Evolutionary conservation across 1,284 basidiomycete species (phyloP), one percentile per base, ranked within the genome.

Genomic region (Paramarasmius palmivorus): DNA sequence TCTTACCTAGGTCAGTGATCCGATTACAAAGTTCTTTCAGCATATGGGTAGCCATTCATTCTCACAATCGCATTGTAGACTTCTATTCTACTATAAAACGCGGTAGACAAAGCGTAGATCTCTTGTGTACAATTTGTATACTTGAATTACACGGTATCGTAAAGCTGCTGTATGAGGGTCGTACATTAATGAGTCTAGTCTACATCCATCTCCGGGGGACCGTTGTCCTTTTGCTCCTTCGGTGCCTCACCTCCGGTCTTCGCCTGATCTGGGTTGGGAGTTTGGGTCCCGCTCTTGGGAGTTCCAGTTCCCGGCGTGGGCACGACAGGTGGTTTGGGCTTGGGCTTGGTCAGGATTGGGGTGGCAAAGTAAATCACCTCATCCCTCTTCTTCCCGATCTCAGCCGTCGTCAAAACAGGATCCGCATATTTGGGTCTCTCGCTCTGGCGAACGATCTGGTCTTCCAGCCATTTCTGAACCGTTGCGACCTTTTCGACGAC

Each of bases 391-490:
- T 93, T 93, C 71, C 77, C 68, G 61, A 96, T 88, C 69, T 97
- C 93, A 52, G 76, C 84, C 50, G 78, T 82, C 54, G 81, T 92
- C 70, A 96, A 73, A 59, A 93, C 82, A 23, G 93, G 88, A 69
- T 95, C 88, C 58, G 87, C 84, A 66, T 92, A 89, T 84, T 95
- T 95, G 68, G 88, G 75, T 58, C 84, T 79, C 78, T 97, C 95
- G 22, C 81, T 77, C 78, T 97, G 95, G 63, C 88, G 79, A 56
- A 84, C 86, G 57, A 86, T 83, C 78, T 90, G 83, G 77, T 97
- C 93, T 65, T 95, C 91, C 58, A 98, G 82, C 95, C 95, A 97
- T 73, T 95, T 90, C 74, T 93, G 90, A 42, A 89, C 76, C 25
- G 85, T 93, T 48, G 92, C 88, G 42, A 82, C 81, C 68, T 83